phyloP scores from a whole-genome alignment of 768 basidiomycete genomes.

The Tylopilus subfusipes region DNA sequence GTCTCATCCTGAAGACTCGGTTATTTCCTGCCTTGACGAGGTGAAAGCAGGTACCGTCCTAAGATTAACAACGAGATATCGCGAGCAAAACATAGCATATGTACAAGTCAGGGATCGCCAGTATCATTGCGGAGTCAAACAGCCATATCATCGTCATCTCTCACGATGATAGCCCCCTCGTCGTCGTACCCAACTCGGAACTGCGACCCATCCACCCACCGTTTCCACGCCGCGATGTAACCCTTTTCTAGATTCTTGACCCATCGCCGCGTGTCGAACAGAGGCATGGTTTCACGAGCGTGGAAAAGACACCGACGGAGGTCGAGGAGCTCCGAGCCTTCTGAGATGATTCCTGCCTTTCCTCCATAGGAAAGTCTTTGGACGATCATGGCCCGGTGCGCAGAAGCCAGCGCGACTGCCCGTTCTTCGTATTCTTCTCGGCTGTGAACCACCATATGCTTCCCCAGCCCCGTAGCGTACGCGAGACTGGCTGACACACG shows the following conservation, averaged over 20 bases:
- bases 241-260: slow-evolving; percentile 47
- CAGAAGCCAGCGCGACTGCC: slow-evolving; percentile 39
- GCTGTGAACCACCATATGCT: slow-evolving; percentile 43
- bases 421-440: slow-evolving; percentile 45
- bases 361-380: neutral
- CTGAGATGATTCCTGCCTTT: neutral
- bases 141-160: slow-evolving; percentile 26
- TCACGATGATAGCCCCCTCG: slow-evolving; percentile 31
- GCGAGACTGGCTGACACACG: slow-evolving; percentile 49
- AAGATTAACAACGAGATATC: too few species aligned
- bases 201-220: slow-evolving; percentile 45
- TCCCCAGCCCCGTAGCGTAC: slow-evolving; percentile 45
- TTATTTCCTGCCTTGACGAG: too few species aligned
- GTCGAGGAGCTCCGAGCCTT: slow-evolving; percentile 35
- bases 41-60: too few species aligned
- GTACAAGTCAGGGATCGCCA: neutral
- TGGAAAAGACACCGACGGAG: slow-evolving; percentile 42
- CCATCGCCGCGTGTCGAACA: slow-evolving; percentile 50
- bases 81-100: too few species aligned
- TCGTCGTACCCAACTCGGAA: slow-evolving; percentile 29
- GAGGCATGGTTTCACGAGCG: slow-evolving; percentile 38
- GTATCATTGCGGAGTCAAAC: neutral
- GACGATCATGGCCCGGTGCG: slow-evolving; percentile 20
- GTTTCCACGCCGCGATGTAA: slow-evolving; percentile 40
- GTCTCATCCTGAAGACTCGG: too few species aligned